Percentiles rank a stretch among this genome's conserved stretches.
Evolutionary conservation across 176 grass and related monocot genomes (phyloP).

Genomic region (Aegilops speltoides): DNA sequence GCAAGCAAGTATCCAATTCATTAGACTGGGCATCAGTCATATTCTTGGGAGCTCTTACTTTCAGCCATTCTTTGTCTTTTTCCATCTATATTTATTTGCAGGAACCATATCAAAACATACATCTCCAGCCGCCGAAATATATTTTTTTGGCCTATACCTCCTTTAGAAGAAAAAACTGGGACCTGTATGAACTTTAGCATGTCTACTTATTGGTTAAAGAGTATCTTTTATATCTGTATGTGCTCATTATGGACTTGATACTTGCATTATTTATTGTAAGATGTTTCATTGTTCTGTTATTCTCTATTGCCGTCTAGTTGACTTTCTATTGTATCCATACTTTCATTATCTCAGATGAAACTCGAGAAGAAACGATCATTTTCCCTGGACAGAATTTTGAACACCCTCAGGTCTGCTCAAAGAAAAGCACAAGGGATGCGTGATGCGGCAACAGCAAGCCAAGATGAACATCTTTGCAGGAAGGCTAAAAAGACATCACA

Average conservation of each 20-base stretch:
- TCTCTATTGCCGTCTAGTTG: slow-evolving; percentile 15
- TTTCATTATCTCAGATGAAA: slow-evolving; percentile 60
- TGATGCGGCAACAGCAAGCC: slow-evolving; percentile 40
- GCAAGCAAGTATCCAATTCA: background rate
- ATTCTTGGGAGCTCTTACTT: background rate
- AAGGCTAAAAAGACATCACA: slow-evolving; percentile 47
- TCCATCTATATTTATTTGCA: background rate
- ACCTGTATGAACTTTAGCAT: background rate
- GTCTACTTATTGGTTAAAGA: too few relatives aligned
- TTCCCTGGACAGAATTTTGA: slow-evolving; percentile 86
- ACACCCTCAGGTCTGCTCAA: slow-evolving; percentile 71
- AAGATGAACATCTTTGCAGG: slow-evolving; percentile 44
- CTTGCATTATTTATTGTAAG: slow-evolving; percentile 4
- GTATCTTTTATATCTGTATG: background rate
- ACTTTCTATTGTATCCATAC: background rate
- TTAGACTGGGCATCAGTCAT: background rate
- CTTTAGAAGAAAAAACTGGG: background rate
- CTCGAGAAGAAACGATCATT: slow-evolving; percentile 86
- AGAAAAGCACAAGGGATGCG: slow-evolving; percentile 77
- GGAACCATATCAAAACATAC: background rate
- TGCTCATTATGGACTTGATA: background rate
- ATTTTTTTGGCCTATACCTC: background rate
- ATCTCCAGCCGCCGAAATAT: background rate
- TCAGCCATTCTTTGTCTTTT: background rate
- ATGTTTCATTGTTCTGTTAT: background rate